phyloP scores from a whole-genome alignment of 495 filamentous ascomycete species.

The Lophium mytilinum region DNA sequence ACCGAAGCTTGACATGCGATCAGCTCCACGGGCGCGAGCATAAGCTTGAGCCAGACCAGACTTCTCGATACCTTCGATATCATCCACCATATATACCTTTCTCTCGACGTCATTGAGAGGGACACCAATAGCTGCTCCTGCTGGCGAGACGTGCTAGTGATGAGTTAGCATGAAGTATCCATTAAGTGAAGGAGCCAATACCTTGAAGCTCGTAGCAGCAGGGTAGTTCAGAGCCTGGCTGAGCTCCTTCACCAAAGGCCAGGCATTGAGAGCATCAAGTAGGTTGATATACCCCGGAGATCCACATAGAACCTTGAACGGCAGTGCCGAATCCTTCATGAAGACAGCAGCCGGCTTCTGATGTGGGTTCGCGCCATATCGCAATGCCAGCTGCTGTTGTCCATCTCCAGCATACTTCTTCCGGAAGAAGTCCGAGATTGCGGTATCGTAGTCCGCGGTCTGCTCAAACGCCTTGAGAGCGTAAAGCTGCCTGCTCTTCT shows the following conservation, averaged over 20 bases:
- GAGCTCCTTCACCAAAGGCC: conserved; percentile 93
- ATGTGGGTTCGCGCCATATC: conserved; percentile 95
- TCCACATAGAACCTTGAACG: conserved; percentile 94
- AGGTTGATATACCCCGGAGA: conserved; percentile 95
- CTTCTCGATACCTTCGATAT: conserved; percentile 77
- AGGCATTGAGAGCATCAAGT: conserved; percentile 91
- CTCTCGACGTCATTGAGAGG: conserved; percentile 77
- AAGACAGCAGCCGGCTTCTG: conserved; percentile 90
- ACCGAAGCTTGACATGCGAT: conserved; percentile 96
- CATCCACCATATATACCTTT: conserved; percentile 97
- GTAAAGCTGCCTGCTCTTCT: conserved; percentile 72
- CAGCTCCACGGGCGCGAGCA: conserved; percentile 85
- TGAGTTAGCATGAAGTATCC: background rate
- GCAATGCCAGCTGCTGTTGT: conserved; percentile 70
- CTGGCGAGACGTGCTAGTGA: conserved; percentile 74
- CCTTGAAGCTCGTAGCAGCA: conserved; percentile 96
- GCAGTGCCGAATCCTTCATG: conserved; percentile 60
- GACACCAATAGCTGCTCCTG: conserved; percentile 87
- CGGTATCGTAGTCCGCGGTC: conserved; percentile 92
- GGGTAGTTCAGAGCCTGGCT: conserved; percentile 77
- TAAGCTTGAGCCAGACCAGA: conserved; percentile 89
- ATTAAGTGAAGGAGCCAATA: background rate
- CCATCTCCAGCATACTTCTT: conserved; percentile 88
- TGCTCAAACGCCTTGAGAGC: conserved; percentile 97
- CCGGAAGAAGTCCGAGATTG: conserved; percentile 95